phyloP scores from a whole-genome alignment of 2,329 filamentous ascomycete species.

The Mycosphaerella sp. region DNA sequence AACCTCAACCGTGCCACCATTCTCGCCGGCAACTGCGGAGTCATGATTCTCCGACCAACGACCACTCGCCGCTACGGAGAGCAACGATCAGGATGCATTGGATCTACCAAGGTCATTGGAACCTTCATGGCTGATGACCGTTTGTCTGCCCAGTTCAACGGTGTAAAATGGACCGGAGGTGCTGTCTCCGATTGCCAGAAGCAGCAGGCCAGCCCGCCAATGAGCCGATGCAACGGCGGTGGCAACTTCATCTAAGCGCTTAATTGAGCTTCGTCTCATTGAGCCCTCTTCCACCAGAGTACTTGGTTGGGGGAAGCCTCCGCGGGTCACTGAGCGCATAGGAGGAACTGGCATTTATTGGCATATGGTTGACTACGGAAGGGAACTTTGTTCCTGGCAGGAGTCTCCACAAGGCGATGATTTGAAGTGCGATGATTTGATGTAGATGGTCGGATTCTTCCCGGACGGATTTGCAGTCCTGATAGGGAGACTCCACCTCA shows the following conservation, averaged over 20 bases:
- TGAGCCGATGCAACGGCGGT: slow-evolving; percentile 18
- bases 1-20: slow-evolving; percentile 15
- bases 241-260: slow-evolving; percentile 8
- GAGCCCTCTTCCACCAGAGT: not conserved
- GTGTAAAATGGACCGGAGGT: slow-evolving; percentile 18
- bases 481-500: not conserved
- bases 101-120: slow-evolving; percentile 11
- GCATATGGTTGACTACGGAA: not conserved
- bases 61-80: slow-evolving; percentile 21
- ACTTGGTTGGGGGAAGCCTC: not conserved
- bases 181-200: slow-evolving; percentile 15
- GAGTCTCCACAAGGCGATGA: not conserved
- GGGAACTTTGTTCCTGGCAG: not conserved
- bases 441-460: not conserved
- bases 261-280: not conserved
- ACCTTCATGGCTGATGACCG: slow-evolving; percentile 22
- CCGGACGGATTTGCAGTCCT: not conserved
- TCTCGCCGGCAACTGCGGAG: slow-evolving; percentile 12
- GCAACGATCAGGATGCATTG: slow-evolving; percentile 18
- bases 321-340: not conserved
- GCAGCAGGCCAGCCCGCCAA: slow-evolving; percentile 14
- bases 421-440: not conserved
- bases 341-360: not conserved
- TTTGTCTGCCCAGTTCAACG: slow-evolving; percentile 13
- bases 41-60: slow-evolving; percentile 19